Base-by-base conservation (phyloP, 257 asterid species). In the Nicotiana noctiflora region DNA sequence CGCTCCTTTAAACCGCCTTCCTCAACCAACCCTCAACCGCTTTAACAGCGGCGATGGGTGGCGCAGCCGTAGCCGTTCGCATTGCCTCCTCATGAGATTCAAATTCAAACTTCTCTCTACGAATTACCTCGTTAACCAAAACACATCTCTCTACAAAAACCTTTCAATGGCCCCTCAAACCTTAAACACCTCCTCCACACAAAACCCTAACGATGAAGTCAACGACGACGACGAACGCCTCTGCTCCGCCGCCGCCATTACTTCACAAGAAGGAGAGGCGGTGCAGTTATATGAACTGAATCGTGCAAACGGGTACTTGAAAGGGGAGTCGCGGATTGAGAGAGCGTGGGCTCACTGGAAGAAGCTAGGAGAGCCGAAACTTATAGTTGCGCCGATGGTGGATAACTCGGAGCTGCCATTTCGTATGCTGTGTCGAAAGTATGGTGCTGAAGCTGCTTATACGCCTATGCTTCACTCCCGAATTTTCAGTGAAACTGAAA, bases 401-500 rank as follows among this genome's bases (percentile, higher is more conserved):
- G 99, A 94, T 84, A 94, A 96, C 90, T 96, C 99, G 44, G 99
- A 96, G 94, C 89, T 96, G 1, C 99, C 98, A 6, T 96, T 92
- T 85, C 97, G 99, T 37, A 23, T 92, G 90, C 97, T 94, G 74
- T 96, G 99, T 87, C 88, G 99, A 2, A 94, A 91, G 85, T 93
- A 91, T 84, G 99, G 99, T 49, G 98, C 99, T 37, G 84, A 92
- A 60, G 99, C 97, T 18, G 99, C 99, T 75, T 96, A 96, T 70
- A 96, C 99, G 8, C 98, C 99, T 4, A 94, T 96, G 98, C 93
- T 96, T 46, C 99, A 96, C 77, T 91, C 99, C 18, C 93, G 99
- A 61, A 93, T 96, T 65, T 96, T 96, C 83, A 74, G 81, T 0
- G 98, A 94, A 85, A 92, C 76, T 18, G 97, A 94, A 9, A 96